Conservation (phyloP, 306 rosid genomes). For the Gastrolobium bilobum region DNA sequence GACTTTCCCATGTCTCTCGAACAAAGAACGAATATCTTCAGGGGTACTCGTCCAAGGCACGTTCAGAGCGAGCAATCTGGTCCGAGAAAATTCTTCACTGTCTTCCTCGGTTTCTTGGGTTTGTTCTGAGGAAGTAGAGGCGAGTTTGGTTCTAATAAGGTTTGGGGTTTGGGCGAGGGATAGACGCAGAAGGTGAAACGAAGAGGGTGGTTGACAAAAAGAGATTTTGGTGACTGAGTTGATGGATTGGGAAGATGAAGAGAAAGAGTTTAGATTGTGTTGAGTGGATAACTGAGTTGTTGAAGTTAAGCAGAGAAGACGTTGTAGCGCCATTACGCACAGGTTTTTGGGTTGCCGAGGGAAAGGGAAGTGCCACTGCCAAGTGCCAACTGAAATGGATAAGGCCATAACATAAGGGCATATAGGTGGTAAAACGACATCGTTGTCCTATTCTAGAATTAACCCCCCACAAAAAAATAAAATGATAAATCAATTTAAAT, state of each 20-base stretch:
- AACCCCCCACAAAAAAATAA: no score
- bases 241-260: constrained; percentile 44
- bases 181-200: constrained; percentile 44
- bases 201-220: constrained; percentile 44
- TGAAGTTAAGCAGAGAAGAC: constrained; percentile 51
- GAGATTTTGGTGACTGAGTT: constrained; percentile 42
- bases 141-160: constrained; percentile 43
- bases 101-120: constrained; percentile 27
- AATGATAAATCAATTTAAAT: no score
- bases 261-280: constrained; percentile 43
- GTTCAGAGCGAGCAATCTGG: constrained; percentile 87
- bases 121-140: constrained; percentile 66
- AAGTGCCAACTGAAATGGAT: constrained; percentile 14
- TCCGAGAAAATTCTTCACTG: constrained; percentile 56
- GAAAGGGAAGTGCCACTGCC: background rate
- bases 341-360: no score
- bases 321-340: constrained; percentile 69
- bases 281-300: constrained; percentile 45
- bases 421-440: background rate
- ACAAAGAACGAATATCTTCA: constrained; percentile 83
- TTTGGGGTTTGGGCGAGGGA: constrained; percentile 38
- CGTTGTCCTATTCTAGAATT: background rate
- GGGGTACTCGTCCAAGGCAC: constrained; percentile 88
- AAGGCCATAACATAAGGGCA: background rate
- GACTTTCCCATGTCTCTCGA: constrained; percentile 81